Evolutionary conservation across 2,329 filamentous ascomycete genomes (phyloP), one percentile per base, ranked within the genome.

Genomic region (Colletotrichum sp.): DNA sequence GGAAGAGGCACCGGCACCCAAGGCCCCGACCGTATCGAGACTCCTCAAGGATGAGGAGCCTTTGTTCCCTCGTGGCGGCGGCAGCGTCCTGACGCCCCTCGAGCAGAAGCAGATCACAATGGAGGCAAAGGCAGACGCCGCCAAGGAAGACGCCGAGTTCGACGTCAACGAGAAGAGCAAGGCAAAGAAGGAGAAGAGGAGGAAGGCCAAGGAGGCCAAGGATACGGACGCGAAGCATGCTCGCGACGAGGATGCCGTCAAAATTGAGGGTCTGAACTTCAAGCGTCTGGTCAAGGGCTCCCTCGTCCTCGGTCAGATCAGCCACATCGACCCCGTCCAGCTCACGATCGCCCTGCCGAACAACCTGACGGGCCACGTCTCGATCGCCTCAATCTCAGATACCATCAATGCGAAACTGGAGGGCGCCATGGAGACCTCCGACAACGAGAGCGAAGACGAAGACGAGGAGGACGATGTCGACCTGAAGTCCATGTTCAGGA

Each of bases 21-120:
- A 83, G 79, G 74, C 81, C 68, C 81, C 84, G 16, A 78, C 86
- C 34, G 82, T 90, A 70, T 88, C 89, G 7, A 32, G 63, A 48
- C 81, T 87, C 13, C 82, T 91, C 66, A 92, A 90, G 83, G 94
- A 97, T 78, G 97, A 98, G 78, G 97, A 98, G 82, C 93, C 93
- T 38, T 89, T 96, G 59, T 99, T 99, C 81, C 96, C 97, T 79
- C 92, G 97, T 89, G 97, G 97, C 71, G 97, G 97, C 58, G 96
- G 92, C 69, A 97, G 95, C 82, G 90, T 98, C 68, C 87, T 99
- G 82, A 98, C 97, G 3, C 96, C 97, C 24, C 88, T 99, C 67
- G 97, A 99, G 84, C 94, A 97, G 83, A 98, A 98, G 86, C 95
- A 98, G 85, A 98, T 99, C 77, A 94, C 97, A 81, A 93, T 97